Evolutionary conservation across 2,329 filamentous ascomycete genomes (phyloP), one percentile per base, ranked within the genome.

Genomic region (Esteya vermicola): DNA sequence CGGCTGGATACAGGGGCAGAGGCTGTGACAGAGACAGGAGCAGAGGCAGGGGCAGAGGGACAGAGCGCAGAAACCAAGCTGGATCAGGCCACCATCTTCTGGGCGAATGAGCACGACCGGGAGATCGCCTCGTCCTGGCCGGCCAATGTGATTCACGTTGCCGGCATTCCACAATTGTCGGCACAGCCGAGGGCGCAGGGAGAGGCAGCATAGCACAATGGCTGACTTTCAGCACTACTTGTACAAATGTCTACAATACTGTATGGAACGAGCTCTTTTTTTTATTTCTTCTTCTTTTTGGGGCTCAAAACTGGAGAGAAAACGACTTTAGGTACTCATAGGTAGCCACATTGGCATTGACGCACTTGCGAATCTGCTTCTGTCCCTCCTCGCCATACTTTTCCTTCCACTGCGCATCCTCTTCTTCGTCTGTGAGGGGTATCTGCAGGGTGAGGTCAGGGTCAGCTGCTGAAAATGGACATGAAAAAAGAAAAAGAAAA

Each of bases 271-370:
- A 32, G 14, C 27, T 20, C 25, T 34, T 36, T 21, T 30, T 23
- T n/a, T 10, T 8, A 21, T 33, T 36, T 36, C 14, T 19, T 22
- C 4, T 16, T 23, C 27, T 16, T 27, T 10, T 18, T 19, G 9
- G 13, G 9, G 22, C 34, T 30, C 58, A 75, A 45, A 74, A 63
- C 57, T 73, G 72, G 52, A 85, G 67, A 45, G 77, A 77, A 60
- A 85, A 91, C 51, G 75, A 70, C 70, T 82, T 88, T 58, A 91
- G 62, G 55, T 88, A 85, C 59, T 89, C 81, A 57, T 91, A 91
- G 54, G 85, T 70, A 38, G 68, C 65, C 36, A 83, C 62, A 52
- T 85, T 88, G 40, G 71, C 77, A 45, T 83, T 70, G 28, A 88
- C 83, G 12, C 72, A 78, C 50, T 76, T 65, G 44, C 77, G 66